Percentiles rank a stretch among this genome's conserved stretches.
These are phyloP conservation scores for Themeda triandra DNA, from an alignment of 176 grass and related monocot species.

Conservation along the genomic window DNA sequence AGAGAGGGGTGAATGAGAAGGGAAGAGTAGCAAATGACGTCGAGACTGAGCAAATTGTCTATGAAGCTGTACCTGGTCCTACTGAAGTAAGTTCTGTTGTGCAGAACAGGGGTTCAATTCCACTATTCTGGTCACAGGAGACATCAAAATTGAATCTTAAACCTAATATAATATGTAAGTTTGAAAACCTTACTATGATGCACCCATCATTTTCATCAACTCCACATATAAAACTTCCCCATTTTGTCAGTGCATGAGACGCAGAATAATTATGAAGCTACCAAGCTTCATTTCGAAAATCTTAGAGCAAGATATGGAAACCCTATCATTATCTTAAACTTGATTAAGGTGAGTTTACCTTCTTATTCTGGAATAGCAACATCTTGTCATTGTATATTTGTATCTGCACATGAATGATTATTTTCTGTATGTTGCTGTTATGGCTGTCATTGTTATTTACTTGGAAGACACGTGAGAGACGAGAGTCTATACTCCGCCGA, in stretches of 20 bases:
- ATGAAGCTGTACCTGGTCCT: conserved; percentile 57
- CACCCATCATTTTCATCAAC: conserved; percentile 15
- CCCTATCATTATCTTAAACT: conserved; percentile 93
- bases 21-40: conserved; percentile 98
- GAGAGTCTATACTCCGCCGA: conserved; percentile 78
- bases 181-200: conserved; percentile 23
- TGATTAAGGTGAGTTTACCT: conserved; percentile 75
- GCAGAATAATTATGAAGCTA: conserved; percentile 77
- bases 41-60: conserved; percentile 94
- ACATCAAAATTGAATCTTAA: conserved; percentile 73
- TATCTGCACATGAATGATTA: conserved; percentile 11
- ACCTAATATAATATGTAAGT: conserved; percentile 92
- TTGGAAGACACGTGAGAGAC: conserved; percentile 68
- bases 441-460: conserved; percentile 15
- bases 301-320: conserved; percentile 78
- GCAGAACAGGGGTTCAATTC: conserved; percentile 96
- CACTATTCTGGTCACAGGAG: conserved; percentile 95
- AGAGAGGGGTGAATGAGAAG: conserved; percentile 85
- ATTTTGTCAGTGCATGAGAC: conserved; percentile 68
- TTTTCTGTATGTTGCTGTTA: conserved; percentile 8
- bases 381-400: conserved; percentile 17
- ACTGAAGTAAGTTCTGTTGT: conserved; percentile 82
- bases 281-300: conserved; percentile 86
- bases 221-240: background rate
- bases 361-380: conserved; percentile 16